Percentiles rank a stretch among this genome's conserved stretches.
phyloP scores from a whole-genome alignment of 1,284 basidiomycete genomes.

The Cryptococcus hybrid region DNA sequence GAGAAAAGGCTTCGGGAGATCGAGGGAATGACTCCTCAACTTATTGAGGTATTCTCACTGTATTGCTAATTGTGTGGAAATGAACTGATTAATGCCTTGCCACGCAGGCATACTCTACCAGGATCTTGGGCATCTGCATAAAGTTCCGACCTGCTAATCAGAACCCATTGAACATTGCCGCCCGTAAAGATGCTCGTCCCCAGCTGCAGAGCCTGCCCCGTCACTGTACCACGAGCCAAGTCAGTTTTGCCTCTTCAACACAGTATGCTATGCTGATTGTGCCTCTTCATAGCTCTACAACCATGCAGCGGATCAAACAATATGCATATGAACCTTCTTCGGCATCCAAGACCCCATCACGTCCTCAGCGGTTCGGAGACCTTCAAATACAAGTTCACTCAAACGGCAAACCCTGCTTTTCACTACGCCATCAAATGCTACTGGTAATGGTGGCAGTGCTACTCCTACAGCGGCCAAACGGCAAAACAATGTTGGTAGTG shows the following conservation, averaged over 20 bases:
- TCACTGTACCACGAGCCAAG: too few species aligned
- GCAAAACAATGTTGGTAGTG: too few species aligned
- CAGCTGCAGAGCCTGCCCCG: not conserved
- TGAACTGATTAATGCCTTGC: not conserved
- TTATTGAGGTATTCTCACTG: constrained; percentile 7
- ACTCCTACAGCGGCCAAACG: too few species aligned
- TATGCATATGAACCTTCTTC: not conserved
- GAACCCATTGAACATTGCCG: not conserved
- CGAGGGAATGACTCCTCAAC: constrained; percentile 27
- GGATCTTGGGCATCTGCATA: constrained; percentile 14
- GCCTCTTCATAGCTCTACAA: not conserved
- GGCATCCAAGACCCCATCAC: too few species aligned
- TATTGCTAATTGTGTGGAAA: not conserved
- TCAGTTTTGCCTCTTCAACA: too few species aligned
- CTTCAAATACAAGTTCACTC: too few species aligned
- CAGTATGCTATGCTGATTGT: too few species aligned
- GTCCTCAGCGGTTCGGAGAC: too few species aligned
- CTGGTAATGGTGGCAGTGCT: too few species aligned
- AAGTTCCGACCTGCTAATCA: constrained; percentile 4
- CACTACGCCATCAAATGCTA: too few species aligned
- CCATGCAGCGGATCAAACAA: not conserved
- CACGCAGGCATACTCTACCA: constrained; percentile 9
- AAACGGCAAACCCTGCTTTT: too few species aligned
- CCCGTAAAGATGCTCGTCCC: too few species aligned
- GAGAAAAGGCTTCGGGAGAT: constrained; percentile 19